Percentiles rank a stretch among this genome's conserved stretches.
These are phyloP conservation scores for Pachysandra terminalis DNA, from an alignment of 164 flowering plant species.

Conservation along the genomic window DNA sequence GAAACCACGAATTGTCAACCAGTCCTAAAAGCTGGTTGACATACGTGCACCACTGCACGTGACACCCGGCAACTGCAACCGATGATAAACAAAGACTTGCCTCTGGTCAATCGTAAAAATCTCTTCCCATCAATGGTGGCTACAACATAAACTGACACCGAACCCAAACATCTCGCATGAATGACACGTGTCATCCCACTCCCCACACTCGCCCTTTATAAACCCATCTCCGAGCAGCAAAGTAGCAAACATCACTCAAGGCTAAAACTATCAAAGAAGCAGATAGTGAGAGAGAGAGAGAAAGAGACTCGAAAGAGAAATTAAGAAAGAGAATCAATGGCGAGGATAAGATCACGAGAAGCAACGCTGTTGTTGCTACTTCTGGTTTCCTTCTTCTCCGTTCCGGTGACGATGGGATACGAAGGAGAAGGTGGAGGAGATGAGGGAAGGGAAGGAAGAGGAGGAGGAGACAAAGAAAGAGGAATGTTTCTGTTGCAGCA, in stretches of 20 bases:
- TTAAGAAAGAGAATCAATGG: background rate
- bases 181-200: conserved; percentile 22
- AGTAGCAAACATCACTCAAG: background rate
- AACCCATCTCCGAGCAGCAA: background rate
- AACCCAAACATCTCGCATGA: conserved; percentile 33
- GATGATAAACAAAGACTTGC: no score
- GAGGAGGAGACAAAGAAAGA: conserved; percentile 11
- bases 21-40: no score
- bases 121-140: conserved; percentile 17
- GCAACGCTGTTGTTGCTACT: conserved; percentile 12
- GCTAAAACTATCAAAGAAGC: background rate
- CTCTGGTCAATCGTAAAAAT: no score
- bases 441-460: conserved; percentile 10
- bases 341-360: conserved; percentile 1
- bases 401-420: conserved; percentile 9
- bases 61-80: no score
- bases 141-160: conserved; percentile 29
- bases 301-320: no score
- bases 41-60: no score
- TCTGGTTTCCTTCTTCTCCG: conserved; percentile 13
- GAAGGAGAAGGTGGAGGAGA: conserved; percentile 14
- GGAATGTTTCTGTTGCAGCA: conserved; percentile 59
- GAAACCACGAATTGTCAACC: no score
- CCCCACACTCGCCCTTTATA: conserved; percentile 18
- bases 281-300: background rate